Evolutionary conservation across 176 grass and related monocot genomes (phyloP).

Genomic region (Stipa capillata): DNA sequence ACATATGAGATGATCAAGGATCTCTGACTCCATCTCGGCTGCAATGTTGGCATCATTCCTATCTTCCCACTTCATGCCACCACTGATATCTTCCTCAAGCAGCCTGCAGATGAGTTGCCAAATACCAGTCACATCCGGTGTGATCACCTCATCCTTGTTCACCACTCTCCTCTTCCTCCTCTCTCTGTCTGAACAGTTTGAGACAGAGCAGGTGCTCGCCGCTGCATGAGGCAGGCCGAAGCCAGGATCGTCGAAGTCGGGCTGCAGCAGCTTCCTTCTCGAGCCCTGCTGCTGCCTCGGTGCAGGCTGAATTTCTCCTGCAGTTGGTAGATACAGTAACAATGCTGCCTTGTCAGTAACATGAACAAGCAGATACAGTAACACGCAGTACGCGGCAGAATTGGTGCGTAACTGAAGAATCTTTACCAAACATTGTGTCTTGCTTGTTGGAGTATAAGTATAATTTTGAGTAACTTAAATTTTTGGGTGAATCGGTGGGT

Average conservation of each 20-base stretch:
- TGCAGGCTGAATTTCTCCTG: constrained; percentile 17
- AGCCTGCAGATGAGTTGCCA: constrained; percentile 28
- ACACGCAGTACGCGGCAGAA: background rate
- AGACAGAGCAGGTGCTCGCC: background rate
- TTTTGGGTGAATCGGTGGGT: background rate
- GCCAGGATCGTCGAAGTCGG: background rate
- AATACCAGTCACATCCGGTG: background rate
- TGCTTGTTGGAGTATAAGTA: too few species aligned
- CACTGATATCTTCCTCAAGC: constrained; percentile 28
- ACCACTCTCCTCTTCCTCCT: background rate
- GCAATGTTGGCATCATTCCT: background rate
- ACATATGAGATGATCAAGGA: constrained; percentile 34
- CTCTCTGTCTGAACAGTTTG: background rate
- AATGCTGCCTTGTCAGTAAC: background rate
- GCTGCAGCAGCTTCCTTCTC: constrained; percentile 13
- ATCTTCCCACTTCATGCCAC: background rate
- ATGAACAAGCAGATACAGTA: background rate
- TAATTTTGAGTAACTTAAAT: too few species aligned
- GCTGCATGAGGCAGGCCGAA: background rate
- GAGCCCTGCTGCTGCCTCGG: background rate
- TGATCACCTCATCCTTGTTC: background rate
- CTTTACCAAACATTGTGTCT: background rate
- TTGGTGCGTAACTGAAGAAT: background rate
- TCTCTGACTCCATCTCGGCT: background rate
- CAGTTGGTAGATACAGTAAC: background rate